Conservation (phyloP, 805 yeast genomes). For the Starmerella floris region DNA sequence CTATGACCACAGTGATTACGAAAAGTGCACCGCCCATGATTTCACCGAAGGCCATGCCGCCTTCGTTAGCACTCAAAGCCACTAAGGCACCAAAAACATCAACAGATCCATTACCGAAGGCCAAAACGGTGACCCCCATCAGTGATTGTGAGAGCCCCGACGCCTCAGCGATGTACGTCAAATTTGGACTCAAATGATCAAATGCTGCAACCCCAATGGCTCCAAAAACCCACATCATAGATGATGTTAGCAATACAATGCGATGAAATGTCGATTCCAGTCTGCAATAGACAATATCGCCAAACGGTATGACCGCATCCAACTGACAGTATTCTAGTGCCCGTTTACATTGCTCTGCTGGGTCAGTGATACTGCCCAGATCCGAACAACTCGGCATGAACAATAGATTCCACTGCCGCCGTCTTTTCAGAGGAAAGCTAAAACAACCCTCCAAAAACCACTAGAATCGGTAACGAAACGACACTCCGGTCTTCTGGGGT, state of each 20-base stretch:
- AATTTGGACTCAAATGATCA: constrained; percentile 67
- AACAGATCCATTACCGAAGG: constrained; percentile 87
- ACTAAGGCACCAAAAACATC: constrained; percentile 75
- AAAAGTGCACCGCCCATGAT: constrained; percentile 83
- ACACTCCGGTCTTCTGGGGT: no score
- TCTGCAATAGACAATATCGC: constrained; percentile 5
- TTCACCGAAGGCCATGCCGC: constrained; percentile 76
- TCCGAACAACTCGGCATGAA: constrained; percentile 3
- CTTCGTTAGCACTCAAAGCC: constrained; percentile 61
- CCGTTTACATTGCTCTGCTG: constrained; percentile 4
- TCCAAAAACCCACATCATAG: constrained; percentile 37
- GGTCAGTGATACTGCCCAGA: constrained; percentile 1
- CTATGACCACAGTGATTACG: constrained; percentile 65
- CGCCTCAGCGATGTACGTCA: constrained; percentile 48
- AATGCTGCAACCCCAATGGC: constrained; percentile 69
- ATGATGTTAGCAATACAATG: background rate
- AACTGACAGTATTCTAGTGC: constrained; percentile 7
- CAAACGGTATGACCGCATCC: constrained; percentile 8
- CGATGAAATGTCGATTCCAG: background rate
- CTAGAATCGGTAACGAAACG: no score
- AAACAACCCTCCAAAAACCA: no score
- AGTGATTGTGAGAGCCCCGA: constrained; percentile 59
- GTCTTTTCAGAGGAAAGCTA: no score
- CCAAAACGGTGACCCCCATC: constrained; percentile 75
- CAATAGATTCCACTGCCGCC: background rate